phyloP scores from a whole-genome alignment of 306 rosid genomes.

The Dalbergia cultrata region DNA sequence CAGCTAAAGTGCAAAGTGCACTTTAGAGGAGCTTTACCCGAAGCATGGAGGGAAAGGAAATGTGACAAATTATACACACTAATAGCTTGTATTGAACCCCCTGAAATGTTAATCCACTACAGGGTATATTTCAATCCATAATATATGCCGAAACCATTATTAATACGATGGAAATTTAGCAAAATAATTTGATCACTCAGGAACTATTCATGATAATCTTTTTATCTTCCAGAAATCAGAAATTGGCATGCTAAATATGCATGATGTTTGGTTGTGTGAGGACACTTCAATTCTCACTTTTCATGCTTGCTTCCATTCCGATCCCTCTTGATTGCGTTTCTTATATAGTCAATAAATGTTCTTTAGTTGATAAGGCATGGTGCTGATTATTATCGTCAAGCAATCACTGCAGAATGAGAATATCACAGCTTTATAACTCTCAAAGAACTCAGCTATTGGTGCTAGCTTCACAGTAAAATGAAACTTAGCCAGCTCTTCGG shows the following conservation, averaged over 20 bases:
- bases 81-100: too few species aligned
- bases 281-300: slow-evolving; percentile 34
- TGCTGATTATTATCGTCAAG: neutral
- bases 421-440: slow-evolving; percentile 44
- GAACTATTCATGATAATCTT: too few species aligned
- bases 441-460: slow-evolving; percentile 48
- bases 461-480: slow-evolving; percentile 50
- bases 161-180: too few species aligned
- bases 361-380: neutral
- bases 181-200: too few species aligned
- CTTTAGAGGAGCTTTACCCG: too few species aligned
- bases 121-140: too few species aligned
- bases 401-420: slow-evolving; percentile 42
- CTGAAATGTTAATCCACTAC: too few species aligned
- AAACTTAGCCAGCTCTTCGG: slow-evolving; percentile 45
- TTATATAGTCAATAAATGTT: neutral
- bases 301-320: slow-evolving; percentile 37
- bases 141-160: too few species aligned
- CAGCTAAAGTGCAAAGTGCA: too few species aligned
- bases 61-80: too few species aligned
- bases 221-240: neutral
- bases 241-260: too few species aligned
- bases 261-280: slow-evolving; percentile 31
- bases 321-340: slow-evolving; percentile 40
- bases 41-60: too few species aligned